A percentile compares a stretch with the other conserved stretches of the same genome.
These are phyloP conservation scores for Zymoseptoria ardabiliae DNA, from an alignment of 2,329 filamentous ascomycete genomes.

Conservation along the genomic window DNA sequence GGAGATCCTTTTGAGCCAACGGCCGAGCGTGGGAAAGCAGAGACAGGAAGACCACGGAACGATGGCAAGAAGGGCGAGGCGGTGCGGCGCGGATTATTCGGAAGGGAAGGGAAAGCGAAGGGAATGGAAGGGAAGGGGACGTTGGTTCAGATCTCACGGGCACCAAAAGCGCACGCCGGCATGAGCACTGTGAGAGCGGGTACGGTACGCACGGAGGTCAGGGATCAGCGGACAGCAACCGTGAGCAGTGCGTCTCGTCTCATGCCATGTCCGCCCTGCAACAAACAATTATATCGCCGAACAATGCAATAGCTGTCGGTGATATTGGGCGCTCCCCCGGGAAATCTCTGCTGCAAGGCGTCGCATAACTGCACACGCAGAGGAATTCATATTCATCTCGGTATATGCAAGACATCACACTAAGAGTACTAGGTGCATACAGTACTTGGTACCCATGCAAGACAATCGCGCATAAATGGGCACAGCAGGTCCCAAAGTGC, in stretches of 20 bases:
- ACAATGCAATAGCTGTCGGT: background rate
- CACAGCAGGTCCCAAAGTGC: background rate
- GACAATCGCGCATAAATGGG: background rate
- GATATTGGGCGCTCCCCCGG: background rate
- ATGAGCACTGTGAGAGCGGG: background rate
- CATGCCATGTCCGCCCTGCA: background rate
- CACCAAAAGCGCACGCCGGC: background rate
- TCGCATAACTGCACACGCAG: background rate
- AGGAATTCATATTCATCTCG: background rate
- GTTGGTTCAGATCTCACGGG: too few relatives aligned
- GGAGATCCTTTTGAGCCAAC: background rate
- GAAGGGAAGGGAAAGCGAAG: too few relatives aligned
- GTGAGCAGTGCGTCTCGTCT: background rate
- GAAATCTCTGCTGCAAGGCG: background rate
- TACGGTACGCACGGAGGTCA: background rate
- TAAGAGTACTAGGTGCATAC: background rate
- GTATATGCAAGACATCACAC: background rate
- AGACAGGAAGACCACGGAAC: background rate
- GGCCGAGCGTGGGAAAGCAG: background rate
- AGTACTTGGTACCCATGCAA: background rate
- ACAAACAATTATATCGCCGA: background rate
- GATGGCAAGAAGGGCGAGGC: background rate
- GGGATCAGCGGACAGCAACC: background rate
- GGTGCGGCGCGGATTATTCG: background rate
- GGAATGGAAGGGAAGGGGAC: too few relatives aligned